Conservation (phyloP, 2,329 filamentous ascomycete genomes). For the Acephala macrosclerotiorum region DNA sequence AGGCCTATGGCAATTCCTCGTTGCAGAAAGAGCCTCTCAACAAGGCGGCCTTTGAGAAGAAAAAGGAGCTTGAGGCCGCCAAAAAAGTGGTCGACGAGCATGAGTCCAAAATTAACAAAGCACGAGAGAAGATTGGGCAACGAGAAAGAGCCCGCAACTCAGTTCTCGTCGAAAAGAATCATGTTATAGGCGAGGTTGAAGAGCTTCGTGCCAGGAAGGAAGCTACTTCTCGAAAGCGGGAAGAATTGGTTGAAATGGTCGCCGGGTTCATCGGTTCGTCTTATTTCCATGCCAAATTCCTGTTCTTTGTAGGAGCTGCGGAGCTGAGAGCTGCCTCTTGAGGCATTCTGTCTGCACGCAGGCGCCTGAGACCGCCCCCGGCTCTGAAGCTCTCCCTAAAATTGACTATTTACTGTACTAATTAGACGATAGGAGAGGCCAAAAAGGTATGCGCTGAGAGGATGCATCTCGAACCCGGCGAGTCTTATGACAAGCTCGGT, state of each 20-base stretch:
- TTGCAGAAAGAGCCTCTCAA: constrained; percentile 59
- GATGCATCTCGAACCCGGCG: constrained; percentile 68
- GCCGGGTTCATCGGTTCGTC: constrained; percentile 53
- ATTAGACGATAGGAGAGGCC: constrained; percentile 53
- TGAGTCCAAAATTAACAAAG: constrained; percentile 59
- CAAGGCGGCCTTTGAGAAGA: constrained; percentile 45
- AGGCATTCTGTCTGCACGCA: no score
- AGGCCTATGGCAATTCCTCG: constrained; percentile 60
- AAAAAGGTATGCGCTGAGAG: constrained; percentile 57
- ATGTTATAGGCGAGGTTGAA: constrained; percentile 59
- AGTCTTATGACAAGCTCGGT: constrained; percentile 65
- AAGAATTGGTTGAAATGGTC: constrained; percentile 56
- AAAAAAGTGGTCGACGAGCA: constrained; percentile 47
- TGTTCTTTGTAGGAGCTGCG: no score
- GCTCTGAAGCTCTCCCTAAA: no score
- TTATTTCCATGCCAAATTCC: no score
- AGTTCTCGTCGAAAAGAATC: constrained; percentile 68
- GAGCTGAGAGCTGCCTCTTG: no score
- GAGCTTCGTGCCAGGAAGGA: constrained; percentile 55
- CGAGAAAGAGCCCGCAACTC: constrained; percentile 57
- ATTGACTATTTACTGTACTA: no score
- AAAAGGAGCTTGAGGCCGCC: constrained; percentile 48
- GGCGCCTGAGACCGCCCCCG: no score
- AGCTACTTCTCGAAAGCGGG: constrained; percentile 54
- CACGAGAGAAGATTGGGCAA: constrained; percentile 58